Conservation (phyloP, 768 basidiomycete genomes). For the Lactarius indigo region DNA sequence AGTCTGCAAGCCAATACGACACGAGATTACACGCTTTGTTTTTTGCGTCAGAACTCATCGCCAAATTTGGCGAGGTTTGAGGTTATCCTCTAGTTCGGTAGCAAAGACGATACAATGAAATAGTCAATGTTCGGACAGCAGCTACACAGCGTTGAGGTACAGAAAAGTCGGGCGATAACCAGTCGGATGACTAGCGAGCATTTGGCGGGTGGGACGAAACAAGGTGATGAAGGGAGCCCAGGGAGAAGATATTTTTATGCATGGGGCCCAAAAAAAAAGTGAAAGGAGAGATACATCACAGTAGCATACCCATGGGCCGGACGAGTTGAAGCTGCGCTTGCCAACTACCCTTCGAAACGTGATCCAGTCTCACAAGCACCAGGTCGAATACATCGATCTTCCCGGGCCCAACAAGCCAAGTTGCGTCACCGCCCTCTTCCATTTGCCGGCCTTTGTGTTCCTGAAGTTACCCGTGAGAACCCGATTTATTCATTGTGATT, state of each 20-base stretch:
- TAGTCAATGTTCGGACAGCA: background rate
- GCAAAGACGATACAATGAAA: background rate
- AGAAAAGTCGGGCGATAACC: background rate
- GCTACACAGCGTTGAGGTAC: conserved; percentile 7
- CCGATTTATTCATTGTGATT: background rate
- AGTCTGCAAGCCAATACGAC: background rate
- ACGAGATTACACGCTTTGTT: background rate
- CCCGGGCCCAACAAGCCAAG: conserved; percentile 58
- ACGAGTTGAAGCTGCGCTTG: conserved; percentile 68
- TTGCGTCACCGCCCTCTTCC: conserved; percentile 59
- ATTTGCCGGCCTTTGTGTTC: conserved; percentile 46
- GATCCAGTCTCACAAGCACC: conserved; percentile 73
- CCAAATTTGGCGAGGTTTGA: too few relatives aligned
- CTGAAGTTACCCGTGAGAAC: conserved; percentile 33
- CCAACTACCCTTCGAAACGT: conserved; percentile 81
- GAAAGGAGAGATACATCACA: background rate
- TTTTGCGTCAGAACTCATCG: background rate
- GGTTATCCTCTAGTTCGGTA: background rate
- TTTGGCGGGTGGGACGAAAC: background rate
- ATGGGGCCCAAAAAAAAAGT: background rate
- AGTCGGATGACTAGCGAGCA: background rate
- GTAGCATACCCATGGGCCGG: conserved; percentile 6
- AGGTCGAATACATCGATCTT: conserved; percentile 64
- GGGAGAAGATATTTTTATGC: background rate
- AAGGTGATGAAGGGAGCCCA: background rate